Evolutionary conservation across 208 protist species (phyloP), one percentile per base, ranked within the genome.

Genomic region (Acanthamoeba healyi): DNA sequence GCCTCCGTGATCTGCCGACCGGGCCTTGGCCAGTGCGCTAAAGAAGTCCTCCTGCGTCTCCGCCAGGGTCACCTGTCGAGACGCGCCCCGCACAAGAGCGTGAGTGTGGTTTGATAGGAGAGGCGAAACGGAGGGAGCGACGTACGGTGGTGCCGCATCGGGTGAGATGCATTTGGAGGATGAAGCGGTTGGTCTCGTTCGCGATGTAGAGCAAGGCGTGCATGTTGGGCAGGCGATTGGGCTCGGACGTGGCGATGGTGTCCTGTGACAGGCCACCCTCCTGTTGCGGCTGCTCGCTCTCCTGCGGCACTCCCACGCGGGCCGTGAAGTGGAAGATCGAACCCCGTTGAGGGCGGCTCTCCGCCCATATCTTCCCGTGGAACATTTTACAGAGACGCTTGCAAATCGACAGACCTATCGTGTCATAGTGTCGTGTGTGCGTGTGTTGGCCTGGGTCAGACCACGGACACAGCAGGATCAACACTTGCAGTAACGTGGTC

Each of bases 121-220:
- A n/a, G n/a, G n/a, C n/a, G n/a, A n/a, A n/a, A n/a, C 19, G 17
- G 67, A 7, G 38, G 42, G 67, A 9, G 9, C 9, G 22, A 24
- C 40, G 34, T 82, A 82, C 72, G 72, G 42, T 82, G 42, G 72
- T 82, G 42, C 72, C 72, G 40, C 72, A 82, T 19, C 72, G 72
- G 72, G 22, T 44, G 72, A 82, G 72, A 40, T 82, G 72, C 72
- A 82, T 82, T 10, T 82, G 19, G 40, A 82, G 72, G 19, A 82
- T 82, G 29, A 82, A 82, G 36, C 72, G 72, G 72, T 82, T 82
- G 72, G 72, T 82, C 72, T 82, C 72, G 42, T 82, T 82, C 24
- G 72, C 72, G 36, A 82, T n/a, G 72, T 82, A 82, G 72, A 82
- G 72, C 36, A 82, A 40, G 14, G 40, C 72, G 72, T 82, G 72